These are phyloP conservation scores for Avena atlantica DNA, from an alignment of 176 grass and related monocot species.

Conservation along the genomic window DNA sequence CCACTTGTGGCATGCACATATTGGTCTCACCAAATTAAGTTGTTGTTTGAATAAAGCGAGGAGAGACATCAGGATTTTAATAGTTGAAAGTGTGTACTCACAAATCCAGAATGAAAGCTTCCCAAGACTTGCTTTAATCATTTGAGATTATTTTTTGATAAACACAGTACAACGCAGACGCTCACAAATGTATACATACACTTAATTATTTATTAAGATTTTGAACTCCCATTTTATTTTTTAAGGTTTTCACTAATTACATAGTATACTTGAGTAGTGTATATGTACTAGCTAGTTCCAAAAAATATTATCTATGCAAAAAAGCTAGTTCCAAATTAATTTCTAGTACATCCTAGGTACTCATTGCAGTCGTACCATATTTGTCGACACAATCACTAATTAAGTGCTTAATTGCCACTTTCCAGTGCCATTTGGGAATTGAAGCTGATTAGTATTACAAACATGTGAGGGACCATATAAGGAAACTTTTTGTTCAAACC, in stretches of 20 bases:
- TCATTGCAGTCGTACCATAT: background rate
- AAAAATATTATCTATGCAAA: background rate
- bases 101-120: conserved; percentile 22
- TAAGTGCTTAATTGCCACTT: background rate
- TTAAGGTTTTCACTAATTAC: background rate
- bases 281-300: background rate
- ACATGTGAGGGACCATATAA: background rate
- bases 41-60: conserved; percentile 50
- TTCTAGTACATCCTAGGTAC: background rate
- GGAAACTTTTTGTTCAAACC: conserved; percentile 36
- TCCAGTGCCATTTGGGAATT: background rate
- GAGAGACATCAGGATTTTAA: conserved; percentile 2
- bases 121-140: conserved; percentile 42
- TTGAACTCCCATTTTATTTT: conserved; percentile 23
- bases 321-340: background rate
- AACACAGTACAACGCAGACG: too few species aligned
- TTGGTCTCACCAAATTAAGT: conserved; percentile 43
- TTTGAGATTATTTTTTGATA: background rate
- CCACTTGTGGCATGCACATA: conserved; percentile 52
- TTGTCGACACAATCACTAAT: background rate
- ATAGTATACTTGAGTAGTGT: background rate
- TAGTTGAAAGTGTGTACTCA: conserved; percentile 33
- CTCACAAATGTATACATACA: too few species aligned
- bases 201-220: background rate
- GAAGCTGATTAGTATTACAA: background rate